Base-by-base conservation (phyloP, 192 early-diverging fungal species). In the Umbelopsis sp. region DNA sequence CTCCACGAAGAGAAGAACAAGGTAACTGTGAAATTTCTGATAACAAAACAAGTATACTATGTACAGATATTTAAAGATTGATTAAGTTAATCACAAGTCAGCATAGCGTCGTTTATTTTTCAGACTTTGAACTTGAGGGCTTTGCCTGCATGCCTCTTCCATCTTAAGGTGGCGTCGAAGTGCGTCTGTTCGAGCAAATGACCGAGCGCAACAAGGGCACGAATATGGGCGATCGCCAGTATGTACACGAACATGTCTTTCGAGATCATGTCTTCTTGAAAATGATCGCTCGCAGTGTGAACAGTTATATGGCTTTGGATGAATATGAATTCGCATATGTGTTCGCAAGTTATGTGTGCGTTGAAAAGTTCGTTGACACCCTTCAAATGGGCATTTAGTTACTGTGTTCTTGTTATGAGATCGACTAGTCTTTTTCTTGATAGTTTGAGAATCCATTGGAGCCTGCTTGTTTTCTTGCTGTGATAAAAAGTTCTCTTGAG, bases 201-300 rank as follows among this genome's bases (percentile, higher is more conserved):
- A 45, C 22, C 50, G 65, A 31, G 45, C 45, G 43, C 71, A 73
- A 24, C 32, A 22, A 21, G 71, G 71, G 25, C 71, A 73, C 9
- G 34, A 38, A 29, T 73, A 73, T 4, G 71, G 71, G n/a, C 66
- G 47, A 45, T 52, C 65, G 24, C 71, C 71, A 3, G 71, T 67
- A 52, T 73, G 71, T 9, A 73, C 71, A 10, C 71, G 62, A 31
- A 49, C 66, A 45, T 73, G 71, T 21, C 71, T 47, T 50, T 73
- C 71, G 14, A 73, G 49, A 53, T 73, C 71, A 73, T 73, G 71
- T 14, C 71, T 31, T 14, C 71, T 65, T n/a, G 49, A 52, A 31
- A 73, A 73, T 26, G 22, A 36, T 20, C 71, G 47, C 22, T 73
- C 43, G 5, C 71, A 73, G n/a, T 67, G 45, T 16, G 25, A 25